Evolutionary conservation across 305 asterid species (phyloP), one percentile per base, ranked within the genome.

Genomic region (Solanum hybrid): DNA sequence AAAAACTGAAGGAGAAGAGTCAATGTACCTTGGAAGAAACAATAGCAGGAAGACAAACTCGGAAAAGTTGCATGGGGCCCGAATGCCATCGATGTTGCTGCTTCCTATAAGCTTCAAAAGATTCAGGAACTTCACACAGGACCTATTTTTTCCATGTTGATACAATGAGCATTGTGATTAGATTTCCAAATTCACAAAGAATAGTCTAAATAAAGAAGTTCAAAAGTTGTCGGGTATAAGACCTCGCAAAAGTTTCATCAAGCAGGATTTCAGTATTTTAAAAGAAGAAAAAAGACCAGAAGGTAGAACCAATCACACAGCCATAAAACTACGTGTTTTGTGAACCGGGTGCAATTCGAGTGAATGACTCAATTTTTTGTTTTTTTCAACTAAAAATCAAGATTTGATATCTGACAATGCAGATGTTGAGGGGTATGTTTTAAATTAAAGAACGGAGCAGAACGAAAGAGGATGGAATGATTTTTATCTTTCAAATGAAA

Each of bases 81-180:
- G 97, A 95, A 89, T 95, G 97, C 97, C 97, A 95, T 82, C 96
- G 90, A 60, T 95, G 96, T 88, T 95, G 97, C 34, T 95, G 97
- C 91, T 95, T 93, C 85, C 95, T 87, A 79, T 95, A 93, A 40
- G 97, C 95, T 91, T 95, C 97, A 72, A 93, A 95, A 7, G 95
- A 94, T 90, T 95, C 96, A 2, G 97, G 97, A 89, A 95, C 95
- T 91, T 94, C 96, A 35, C 97, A 94, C 16, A 92, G 89, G 75
- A 95, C 97, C 97, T 85, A 56, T 31, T 56, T 85, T 85, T 85
- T n/a, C 10, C 51, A 56, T 85, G 71, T 85, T 56, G 34, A 85
- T 12, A 32, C 27, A 22, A 84, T 20, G 88, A 85, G 16, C 42
- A 32, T 32, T 22, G 77, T 94, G 89, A 88, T 75, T 73, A 66